Conservation (phyloP, 1,284 basidiomycete species). For the Ustilago esculenta region DNA sequence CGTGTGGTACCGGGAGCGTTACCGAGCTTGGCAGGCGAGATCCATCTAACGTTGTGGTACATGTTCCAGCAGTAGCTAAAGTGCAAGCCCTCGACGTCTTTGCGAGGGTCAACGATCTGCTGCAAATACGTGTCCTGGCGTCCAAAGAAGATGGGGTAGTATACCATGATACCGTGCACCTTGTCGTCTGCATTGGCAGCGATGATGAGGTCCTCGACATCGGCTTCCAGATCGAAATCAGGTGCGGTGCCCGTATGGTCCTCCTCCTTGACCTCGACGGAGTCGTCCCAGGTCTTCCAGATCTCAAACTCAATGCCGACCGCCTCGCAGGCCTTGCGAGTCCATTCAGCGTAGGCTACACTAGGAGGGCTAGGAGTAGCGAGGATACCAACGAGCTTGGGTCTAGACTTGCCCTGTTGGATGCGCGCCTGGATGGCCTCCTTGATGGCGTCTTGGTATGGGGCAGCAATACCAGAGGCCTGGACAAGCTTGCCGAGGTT, state of each 20-base stretch:
- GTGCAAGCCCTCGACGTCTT: conserved; percentile 96
- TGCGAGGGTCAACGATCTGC: conserved; percentile 90
- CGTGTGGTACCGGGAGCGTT: conserved; percentile 63
- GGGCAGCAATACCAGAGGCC: conserved; percentile 60
- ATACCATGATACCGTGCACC: conserved; percentile 94
- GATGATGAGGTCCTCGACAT: conserved; percentile 66
- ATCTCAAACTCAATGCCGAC: conserved; percentile 85
- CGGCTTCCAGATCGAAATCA: conserved; percentile 82
- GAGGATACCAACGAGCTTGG: conserved; percentile 90
- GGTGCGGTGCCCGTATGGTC: conserved; percentile 74
- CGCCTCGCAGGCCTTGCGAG: conserved; percentile 86
- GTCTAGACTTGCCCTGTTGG: conserved; percentile 65
- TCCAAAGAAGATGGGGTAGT: conserved; percentile 68
- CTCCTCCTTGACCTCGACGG: conserved; percentile 67
- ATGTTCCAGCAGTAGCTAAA: conserved; percentile 71
- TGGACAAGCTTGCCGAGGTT: conserved; percentile 62
- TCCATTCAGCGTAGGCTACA: conserved; percentile 91
- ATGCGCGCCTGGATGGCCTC: conserved; percentile 51
- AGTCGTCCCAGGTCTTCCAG: conserved; percentile 66
- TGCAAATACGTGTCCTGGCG: conserved; percentile 93
- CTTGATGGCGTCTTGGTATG: conserved; percentile 59
- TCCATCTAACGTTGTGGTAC: conserved; percentile 67
- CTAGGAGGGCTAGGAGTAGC: conserved; percentile 87
- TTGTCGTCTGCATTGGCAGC: conserved; percentile 80
- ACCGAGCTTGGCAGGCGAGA: conserved; percentile 60